These are phyloP conservation scores for Salvia sclarea DNA, from an alignment of 305 asterid genomes.

Conservation along the genomic window DNA sequence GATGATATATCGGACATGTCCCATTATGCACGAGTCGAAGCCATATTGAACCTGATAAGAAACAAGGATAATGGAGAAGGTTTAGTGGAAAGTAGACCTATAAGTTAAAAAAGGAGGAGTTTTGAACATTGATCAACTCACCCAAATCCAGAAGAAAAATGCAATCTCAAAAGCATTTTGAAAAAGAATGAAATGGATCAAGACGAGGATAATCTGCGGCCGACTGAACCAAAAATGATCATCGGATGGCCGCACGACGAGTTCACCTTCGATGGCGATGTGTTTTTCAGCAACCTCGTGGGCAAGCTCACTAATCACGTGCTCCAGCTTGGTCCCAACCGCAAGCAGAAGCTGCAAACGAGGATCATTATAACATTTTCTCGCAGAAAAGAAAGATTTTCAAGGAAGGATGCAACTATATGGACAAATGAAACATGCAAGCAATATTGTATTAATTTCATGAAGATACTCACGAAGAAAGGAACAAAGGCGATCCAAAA, in stretches of 20 bases:
- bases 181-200: slow-evolving; percentile 92
- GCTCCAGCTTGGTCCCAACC: slow-evolving; percentile 93
- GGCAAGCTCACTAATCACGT: slow-evolving; percentile 80
- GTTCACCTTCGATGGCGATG: slow-evolving; percentile 80
- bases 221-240: slow-evolving; percentile 90
- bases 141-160: slow-evolving; percentile 98
- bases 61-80: background rate
- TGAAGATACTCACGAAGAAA: slow-evolving; percentile 57
- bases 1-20: slow-evolving; percentile 59
- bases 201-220: slow-evolving; percentile 66
- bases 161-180: slow-evolving; percentile 98
- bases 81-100: slow-evolving; percentile 12
- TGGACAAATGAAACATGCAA: background rate
- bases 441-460: background rate
- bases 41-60: slow-evolving; percentile 71
- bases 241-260: slow-evolving; percentile 85
- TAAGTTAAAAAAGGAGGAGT: background rate
- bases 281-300: slow-evolving; percentile 94
- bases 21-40: slow-evolving; percentile 94
- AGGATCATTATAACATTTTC: background rate
- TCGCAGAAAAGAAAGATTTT: background rate
- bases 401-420: background rate
- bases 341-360: slow-evolving; percentile 73
- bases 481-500: slow-evolving; percentile 91
- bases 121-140: slow-evolving; percentile 35